Conservation (phyloP, 257 asterid species). For the Henckelia pumila region DNA sequence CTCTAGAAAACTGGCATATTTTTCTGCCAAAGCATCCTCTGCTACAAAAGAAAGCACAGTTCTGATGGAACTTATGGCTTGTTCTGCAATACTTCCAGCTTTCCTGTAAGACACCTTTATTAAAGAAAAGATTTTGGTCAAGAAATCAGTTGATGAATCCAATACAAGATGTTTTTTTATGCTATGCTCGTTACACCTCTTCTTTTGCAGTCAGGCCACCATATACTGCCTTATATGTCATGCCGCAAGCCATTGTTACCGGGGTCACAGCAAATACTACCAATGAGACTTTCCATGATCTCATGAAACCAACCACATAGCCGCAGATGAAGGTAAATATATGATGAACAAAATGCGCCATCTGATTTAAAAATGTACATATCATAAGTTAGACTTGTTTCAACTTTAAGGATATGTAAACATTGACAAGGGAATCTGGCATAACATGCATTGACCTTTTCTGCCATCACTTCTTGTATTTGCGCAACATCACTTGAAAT, state of each 20-base stretch:
- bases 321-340: slow-evolving; percentile 77
- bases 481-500: slow-evolving; percentile 88
- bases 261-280: slow-evolving; percentile 88
- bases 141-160: not conserved
- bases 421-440: not conserved
- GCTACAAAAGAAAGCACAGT: slow-evolving; percentile 79
- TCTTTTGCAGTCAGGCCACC: slow-evolving; percentile 77
- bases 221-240: slow-evolving; percentile 74
- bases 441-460: slow-evolving; percentile 45
- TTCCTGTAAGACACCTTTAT: slow-evolving; percentile 62
- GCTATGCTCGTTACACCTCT: slow-evolving; percentile 46
- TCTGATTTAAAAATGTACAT: slow-evolving; percentile 39
- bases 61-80: slow-evolving; percentile 68
- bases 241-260: slow-evolving; percentile 76
- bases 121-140: slow-evolving; percentile 17
- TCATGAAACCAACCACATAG: slow-evolving; percentile 57
- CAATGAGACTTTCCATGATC: slow-evolving; percentile 69
- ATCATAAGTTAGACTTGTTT: not conserved
- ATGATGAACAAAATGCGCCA: slow-evolving; percentile 83
- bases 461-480: slow-evolving; percentile 90
- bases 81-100: slow-evolving; percentile 78
- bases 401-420: not conserved
- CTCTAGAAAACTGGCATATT: slow-evolving; percentile 45
- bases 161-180: not conserved
- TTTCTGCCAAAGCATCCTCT: slow-evolving; percentile 64